Base-by-base conservation (phyloP, 768 basidiomycete species). In the Mycena amicta region DNA sequence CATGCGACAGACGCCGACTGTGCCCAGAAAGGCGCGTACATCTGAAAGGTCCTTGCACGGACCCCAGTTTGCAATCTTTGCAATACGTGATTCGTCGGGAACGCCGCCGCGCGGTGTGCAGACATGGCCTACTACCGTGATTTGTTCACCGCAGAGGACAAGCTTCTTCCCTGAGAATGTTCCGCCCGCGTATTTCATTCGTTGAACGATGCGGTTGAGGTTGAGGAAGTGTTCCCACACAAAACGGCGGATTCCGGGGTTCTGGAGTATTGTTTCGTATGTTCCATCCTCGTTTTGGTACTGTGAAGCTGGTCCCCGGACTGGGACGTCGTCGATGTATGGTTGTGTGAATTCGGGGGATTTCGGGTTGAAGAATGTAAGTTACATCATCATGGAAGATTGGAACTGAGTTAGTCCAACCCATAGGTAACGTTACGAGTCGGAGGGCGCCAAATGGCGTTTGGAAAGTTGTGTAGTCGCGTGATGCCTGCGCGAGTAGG, bases 391-490 rank as follows among this genome's bases (percentile, higher is more conserved):
- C n/a, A n/a, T n/a, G n/a, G n/a, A n/a, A n/a, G n/a, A n/a, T n/a
- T n/a, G n/a, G n/a, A n/a, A 1, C 59, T 68, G 3, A 75, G 71
- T 41, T 72, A 73, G 72, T 72, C 56, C 67, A 69, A 0, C 74
- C 75, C 70, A 72, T 72, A 0, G 70, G 70, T 0, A 75, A 50
- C 0, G 62, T 58, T 0, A 59, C 63, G 0, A 74, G 62, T 0
- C 63, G 59, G 1, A 66, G 37, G 0, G 66, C 50, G 74, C 75
- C 0, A 67, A n/a, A n/a, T n/a, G n/a, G n/a, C n/a, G n/a, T n/a
- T n/a, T n/a, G n/a, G n/a, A n/a, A n/a, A n/a, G n/a, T 72, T 1
- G 74, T 76, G 11, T 72, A 57, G 30, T 75, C 69, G 2, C 65
- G 47, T 0, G 66, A 74, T 2, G 62, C 55, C 5, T 58, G 61